phyloP scores from a whole-genome alignment of 1,284 basidiomycete genomes.

The Cryptococcus hybrid region DNA sequence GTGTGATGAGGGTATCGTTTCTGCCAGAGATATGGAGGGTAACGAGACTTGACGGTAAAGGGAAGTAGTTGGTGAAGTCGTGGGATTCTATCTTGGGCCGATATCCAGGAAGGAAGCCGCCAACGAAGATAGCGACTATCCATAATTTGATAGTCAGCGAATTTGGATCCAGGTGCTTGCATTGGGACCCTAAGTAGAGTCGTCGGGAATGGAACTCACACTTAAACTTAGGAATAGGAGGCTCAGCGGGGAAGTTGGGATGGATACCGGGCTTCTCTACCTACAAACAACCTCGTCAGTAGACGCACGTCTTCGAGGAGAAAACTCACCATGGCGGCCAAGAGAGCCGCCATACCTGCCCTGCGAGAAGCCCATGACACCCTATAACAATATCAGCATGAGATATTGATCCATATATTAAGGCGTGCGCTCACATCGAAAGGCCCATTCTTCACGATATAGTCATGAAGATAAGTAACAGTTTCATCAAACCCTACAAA shows the following conservation, averaged over 20 bases:
- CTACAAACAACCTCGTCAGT: slow-evolving; percentile 32
- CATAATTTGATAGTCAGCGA: too few species aligned
- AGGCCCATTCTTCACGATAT: slow-evolving; percentile 48
- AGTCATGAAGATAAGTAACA: slow-evolving; percentile 50
- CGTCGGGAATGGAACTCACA: slow-evolving; percentile 20
- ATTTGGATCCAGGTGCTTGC: too few species aligned
- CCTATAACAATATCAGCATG: slow-evolving; percentile 52
- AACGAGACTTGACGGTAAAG: slow-evolving; percentile 56
- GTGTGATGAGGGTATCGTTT: slow-evolving; percentile 74
- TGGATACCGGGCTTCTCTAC: slow-evolving; percentile 59
- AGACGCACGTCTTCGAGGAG: not conserved
- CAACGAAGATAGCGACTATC: slow-evolving; percentile 59
- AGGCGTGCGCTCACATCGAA: slow-evolving; percentile 47
- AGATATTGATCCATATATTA: not conserved
- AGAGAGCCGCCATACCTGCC: slow-evolving; percentile 74
- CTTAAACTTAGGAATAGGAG: slow-evolving; percentile 65
- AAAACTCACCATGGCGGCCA: slow-evolving; percentile 65
- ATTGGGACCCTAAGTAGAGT: not conserved
- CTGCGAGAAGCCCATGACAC: slow-evolving; percentile 82
- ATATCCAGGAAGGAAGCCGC: slow-evolving; percentile 37
- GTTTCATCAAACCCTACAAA: slow-evolving; percentile 62
- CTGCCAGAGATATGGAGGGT: slow-evolving; percentile 78
- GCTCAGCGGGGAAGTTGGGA: slow-evolving; percentile 63
- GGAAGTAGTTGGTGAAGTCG: slow-evolving; percentile 54
- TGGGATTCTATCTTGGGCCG: slow-evolving; percentile 31